Evolutionary conservation across 2,329 filamentous ascomycete genomes (phyloP).

Genomic region (Diaporthe sp.): DNA sequence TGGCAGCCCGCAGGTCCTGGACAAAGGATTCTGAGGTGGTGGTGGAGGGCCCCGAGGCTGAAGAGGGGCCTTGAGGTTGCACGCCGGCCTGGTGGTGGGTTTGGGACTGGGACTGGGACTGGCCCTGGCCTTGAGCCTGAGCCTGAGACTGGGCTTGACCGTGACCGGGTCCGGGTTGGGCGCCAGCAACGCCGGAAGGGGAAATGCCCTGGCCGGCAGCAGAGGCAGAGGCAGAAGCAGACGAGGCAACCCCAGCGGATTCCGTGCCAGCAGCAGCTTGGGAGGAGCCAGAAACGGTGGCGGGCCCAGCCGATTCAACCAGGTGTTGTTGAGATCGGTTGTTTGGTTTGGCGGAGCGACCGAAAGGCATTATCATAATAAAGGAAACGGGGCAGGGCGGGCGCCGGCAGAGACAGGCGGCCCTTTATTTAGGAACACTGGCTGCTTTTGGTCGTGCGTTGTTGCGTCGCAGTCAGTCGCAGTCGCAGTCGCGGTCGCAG

Average conservation of each 20-base stretch:
- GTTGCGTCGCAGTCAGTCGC: background rate
- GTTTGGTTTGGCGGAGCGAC: constrained; percentile 68
- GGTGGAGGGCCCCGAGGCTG: constrained; percentile 51
- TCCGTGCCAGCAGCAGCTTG: constrained; percentile 8
- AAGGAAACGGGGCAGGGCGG: constrained; percentile 28
- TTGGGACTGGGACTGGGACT: constrained; percentile 46
- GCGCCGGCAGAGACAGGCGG: constrained; percentile 34
- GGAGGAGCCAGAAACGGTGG: constrained; percentile 29
- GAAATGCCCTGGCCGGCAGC: constrained; percentile 38
- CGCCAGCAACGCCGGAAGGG: constrained; percentile 41
- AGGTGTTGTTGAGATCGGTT: constrained; percentile 71
- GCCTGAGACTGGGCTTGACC: constrained; percentile 39
- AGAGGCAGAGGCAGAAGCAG: constrained; percentile 7
- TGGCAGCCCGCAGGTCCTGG: constrained; percentile 37
- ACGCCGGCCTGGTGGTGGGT: constrained; percentile 45
- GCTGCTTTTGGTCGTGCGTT: constrained; percentile 24
- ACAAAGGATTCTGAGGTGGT: constrained; percentile 48
- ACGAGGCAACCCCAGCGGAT: constrained; percentile 33
- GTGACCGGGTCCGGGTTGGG: constrained; percentile 48
- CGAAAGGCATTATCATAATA: constrained; percentile 65
- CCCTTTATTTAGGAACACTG: constrained; percentile 26
- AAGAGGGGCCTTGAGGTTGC: constrained; percentile 43
- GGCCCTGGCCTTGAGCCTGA: constrained; percentile 46
- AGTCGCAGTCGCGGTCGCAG: background rate
- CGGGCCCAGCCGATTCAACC: constrained; percentile 52